phyloP scores from a whole-genome alignment of 1,284 basidiomycete species.

The Trichosporon ovoides region DNA sequence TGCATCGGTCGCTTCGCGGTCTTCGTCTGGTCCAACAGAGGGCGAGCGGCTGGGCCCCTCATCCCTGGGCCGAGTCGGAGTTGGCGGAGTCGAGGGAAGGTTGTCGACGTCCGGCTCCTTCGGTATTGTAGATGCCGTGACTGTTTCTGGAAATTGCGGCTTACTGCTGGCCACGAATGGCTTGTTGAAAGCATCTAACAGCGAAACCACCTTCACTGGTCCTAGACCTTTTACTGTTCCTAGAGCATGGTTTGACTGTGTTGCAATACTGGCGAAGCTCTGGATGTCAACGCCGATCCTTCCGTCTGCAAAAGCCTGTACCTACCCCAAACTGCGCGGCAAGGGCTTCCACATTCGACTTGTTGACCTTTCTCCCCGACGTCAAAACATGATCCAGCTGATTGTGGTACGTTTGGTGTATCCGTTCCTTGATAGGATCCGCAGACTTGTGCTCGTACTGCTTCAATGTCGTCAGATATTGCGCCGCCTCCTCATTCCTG shows the following conservation, averaged over 20 bases:
- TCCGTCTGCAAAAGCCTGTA: constrained; percentile 13
- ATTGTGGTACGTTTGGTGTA: constrained; percentile 79
- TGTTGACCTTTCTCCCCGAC: constrained; percentile 87
- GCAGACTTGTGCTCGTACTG: constrained; percentile 90
- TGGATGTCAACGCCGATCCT: constrained; percentile 11
- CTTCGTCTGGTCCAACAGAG: constrained; percentile 12
- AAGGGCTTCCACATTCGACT: constrained; percentile 92
- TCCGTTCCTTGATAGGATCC: constrained; percentile 85
- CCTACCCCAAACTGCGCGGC: constrained; percentile 86
- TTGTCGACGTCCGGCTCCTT: not conserved
- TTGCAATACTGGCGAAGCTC: constrained; percentile 77
- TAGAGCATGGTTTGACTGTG: constrained; percentile 67
- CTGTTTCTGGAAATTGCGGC: not conserved
- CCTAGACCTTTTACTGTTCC: constrained; percentile 87
- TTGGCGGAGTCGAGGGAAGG: constrained; percentile 5
- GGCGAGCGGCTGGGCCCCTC: constrained; percentile 11
- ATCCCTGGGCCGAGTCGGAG: constrained; percentile 4
- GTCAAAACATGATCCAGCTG: constrained; percentile 82
- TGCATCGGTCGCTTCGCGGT: constrained; percentile 6
- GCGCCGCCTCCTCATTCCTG: constrained; percentile 83
- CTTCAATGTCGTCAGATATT: constrained; percentile 87
- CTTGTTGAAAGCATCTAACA: constrained; percentile 53
- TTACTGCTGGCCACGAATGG: constrained; percentile 48
- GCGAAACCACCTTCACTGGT: constrained; percentile 77
- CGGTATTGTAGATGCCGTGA: not conserved